phyloP scores from a whole-genome alignment of 768 basidiomycete species.

The Trametes cinnabarina region DNA sequence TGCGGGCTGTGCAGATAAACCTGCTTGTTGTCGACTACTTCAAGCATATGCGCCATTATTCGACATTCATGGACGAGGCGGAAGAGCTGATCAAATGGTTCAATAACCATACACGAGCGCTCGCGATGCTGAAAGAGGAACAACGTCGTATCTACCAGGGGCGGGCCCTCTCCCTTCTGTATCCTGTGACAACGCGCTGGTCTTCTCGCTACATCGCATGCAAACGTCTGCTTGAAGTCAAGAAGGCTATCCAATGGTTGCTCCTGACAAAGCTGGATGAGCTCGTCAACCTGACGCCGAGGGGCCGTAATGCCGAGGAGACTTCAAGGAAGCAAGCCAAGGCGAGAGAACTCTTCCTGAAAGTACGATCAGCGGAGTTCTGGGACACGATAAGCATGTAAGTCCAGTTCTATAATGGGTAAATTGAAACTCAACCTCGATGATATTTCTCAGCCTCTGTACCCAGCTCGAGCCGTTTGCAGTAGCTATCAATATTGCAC shows the following conservation, averaged over 20 bases:
- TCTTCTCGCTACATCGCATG: conserved; percentile 28
- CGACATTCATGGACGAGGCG: conserved; percentile 22
- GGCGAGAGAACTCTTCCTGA: not conserved
- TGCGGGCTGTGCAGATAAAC: too few relatives aligned
- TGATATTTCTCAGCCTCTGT: conserved; percentile 10
- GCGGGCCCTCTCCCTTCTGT: conserved; percentile 24
- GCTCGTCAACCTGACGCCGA: conserved; percentile 11
- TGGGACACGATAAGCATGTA: not conserved
- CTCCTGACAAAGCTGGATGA: conserved; percentile 6
- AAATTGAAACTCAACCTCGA: not conserved
- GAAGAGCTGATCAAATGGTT: conserved; percentile 32
- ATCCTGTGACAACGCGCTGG: conserved; percentile 36
- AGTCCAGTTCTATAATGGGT: not conserved
- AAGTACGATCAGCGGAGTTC: not conserved
- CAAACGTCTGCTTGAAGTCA: conserved; percentile 26
- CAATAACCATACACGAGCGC: conserved; percentile 32
- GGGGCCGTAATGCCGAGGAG: conserved; percentile 19
- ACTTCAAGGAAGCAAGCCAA: conserved; percentile 12
- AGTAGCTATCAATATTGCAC: conserved; percentile 37
- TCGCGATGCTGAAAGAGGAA: conserved; percentile 29
- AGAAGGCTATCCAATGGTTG: conserved; percentile 14
- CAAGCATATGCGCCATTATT: too few relatives aligned
- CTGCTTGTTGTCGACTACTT: conserved; percentile 28
- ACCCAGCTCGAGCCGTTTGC: conserved; percentile 33
- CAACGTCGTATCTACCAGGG: conserved; percentile 16